A percentile compares a stretch with the other conserved stretches of the same genome.
phyloP scores from a whole-genome alignment of 1,139 yeast genomes.

The Candida freyschussii region DNA sequence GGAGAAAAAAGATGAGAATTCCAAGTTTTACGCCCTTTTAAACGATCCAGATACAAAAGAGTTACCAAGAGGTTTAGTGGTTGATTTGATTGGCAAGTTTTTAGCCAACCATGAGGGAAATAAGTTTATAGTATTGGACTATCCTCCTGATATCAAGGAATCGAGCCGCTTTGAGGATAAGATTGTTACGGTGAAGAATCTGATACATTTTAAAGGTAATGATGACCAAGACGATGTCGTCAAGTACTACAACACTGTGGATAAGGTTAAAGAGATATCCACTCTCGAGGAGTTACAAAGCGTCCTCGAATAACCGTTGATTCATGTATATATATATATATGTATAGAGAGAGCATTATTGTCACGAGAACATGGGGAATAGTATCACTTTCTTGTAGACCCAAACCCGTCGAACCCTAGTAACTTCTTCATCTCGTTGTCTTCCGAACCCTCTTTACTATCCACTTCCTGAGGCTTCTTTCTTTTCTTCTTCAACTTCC shows the following conservation, averaged over 20 bases:
- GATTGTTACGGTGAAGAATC: constrained; percentile 37
- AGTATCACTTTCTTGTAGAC: constrained; percentile 26
- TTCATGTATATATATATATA: constrained; percentile 2
- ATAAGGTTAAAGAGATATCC: constrained; percentile 30
- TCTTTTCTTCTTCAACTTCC: constrained; percentile 24
- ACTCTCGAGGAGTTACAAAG: constrained; percentile 24
- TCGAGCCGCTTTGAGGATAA: constrained; percentile 41
- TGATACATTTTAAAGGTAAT: constrained; percentile 27
- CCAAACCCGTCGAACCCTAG: constrained; percentile 64
- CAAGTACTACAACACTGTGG: constrained; percentile 56
- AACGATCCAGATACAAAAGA: constrained; percentile 28
- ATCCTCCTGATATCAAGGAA: constrained; percentile 53
- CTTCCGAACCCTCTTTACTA: constrained; percentile 9
- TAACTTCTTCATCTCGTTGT: constrained; percentile 29
- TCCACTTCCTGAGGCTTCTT: constrained; percentile 13
- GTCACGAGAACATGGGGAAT: background rate
- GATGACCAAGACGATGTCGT: constrained; percentile 32
- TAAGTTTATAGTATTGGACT: constrained; percentile 43
- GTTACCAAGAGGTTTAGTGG: constrained; percentile 51
- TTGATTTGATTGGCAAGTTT: constrained; percentile 49
- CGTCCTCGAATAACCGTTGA: constrained; percentile 6
- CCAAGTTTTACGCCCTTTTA: constrained; percentile 37
- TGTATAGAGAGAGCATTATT: no score
- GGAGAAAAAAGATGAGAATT: constrained; percentile 24
- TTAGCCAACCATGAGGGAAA: constrained; percentile 35